phyloP scores from a whole-genome alignment of 2,329 filamentous ascomycete genomes.

The Tolypocladium pustulatum region DNA sequence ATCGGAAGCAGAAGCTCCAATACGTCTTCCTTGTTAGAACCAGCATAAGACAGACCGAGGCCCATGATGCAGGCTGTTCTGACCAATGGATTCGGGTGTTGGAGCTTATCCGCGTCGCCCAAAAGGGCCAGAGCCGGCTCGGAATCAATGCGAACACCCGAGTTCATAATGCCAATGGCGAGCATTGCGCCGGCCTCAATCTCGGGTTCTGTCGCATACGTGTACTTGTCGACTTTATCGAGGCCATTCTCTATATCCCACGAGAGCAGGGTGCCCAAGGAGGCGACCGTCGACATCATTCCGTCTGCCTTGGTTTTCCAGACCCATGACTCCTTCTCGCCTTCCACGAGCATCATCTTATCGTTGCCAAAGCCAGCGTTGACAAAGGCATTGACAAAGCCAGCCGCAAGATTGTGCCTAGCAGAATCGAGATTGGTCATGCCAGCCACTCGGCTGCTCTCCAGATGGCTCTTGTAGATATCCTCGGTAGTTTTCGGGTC shows the following conservation, averaged over 20 bases:
- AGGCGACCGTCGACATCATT: constrained; percentile 93
- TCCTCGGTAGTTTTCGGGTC: constrained; percentile 96
- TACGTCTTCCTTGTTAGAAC: constrained; percentile 85
- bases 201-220: constrained; percentile 66
- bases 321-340: constrained; percentile 86
- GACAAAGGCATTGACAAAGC: constrained; percentile 93
- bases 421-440: constrained; percentile 94
- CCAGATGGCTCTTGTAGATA: constrained; percentile 98
- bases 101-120: constrained; percentile 67
- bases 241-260: constrained; percentile 91
- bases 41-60: constrained; percentile 86
- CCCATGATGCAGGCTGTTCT: constrained; percentile 89
- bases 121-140: constrained; percentile 86
- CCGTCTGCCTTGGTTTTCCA: constrained; percentile 99
- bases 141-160: constrained; percentile 77
- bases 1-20: constrained; percentile 77
- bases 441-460: constrained; percentile 85
- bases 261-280: constrained; percentile 78
- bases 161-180: constrained; percentile 92
- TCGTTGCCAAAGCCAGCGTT: constrained; percentile 94
- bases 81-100: constrained; percentile 66
- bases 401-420: constrained; percentile 87
- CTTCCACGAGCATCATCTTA: constrained; percentile 92
- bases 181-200: constrained; percentile 88
- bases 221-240: constrained; percentile 91